Base-by-base conservation (phyloP, 441 rosid species). In the Adansonia gregorii region DNA sequence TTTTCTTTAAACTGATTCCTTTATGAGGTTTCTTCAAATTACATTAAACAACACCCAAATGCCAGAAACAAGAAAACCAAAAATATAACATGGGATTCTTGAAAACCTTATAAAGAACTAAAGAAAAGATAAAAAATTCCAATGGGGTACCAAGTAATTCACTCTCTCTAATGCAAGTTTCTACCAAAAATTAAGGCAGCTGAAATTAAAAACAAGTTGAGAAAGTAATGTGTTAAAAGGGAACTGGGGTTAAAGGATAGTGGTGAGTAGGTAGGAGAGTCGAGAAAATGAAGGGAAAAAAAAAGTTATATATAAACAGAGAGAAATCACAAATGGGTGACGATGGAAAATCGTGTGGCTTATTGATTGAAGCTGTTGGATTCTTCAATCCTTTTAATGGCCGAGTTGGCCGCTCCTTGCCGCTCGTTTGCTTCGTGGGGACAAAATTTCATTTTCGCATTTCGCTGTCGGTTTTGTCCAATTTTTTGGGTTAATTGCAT, bases 311-410 rank as follows among this genome's bases (percentile, higher is more conserved):
- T 45, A 49, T 59, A 22, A 2, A 46, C 48, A 73, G 78, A 78
- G 61, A 56, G 19, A 63, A 43, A 35, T 35, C 41, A 64, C 49
- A 67, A 65, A 65, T 66, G 70, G 52, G 15, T 66, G 70, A 66
- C 27, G 70, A 41, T 66, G 76, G 78, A 83, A 39, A 80, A 87
- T 92, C 89, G 88, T 90, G 91, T 91, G 97, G 97, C 90, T 86
- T 83, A 82, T 82, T 82, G 70, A 82, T 82, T 81, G 70, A 67
- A 55, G 83, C 83, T 78, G 78, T 68, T 80, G 59, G 85, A 82
- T 61, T 76, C 83, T 61, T 73, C 84, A 82, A 64, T 64, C 80
- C 83, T 68, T 46, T 52, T 56, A 41, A 41, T 41, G 76, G 76
- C 76, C 20, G 52, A 72, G 66, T 39, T 68, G 86, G 83, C 78